These are phyloP conservation scores for Sisymbrium irio DNA, from an alignment of 345 rosid species.

Conservation along the genomic window DNA sequence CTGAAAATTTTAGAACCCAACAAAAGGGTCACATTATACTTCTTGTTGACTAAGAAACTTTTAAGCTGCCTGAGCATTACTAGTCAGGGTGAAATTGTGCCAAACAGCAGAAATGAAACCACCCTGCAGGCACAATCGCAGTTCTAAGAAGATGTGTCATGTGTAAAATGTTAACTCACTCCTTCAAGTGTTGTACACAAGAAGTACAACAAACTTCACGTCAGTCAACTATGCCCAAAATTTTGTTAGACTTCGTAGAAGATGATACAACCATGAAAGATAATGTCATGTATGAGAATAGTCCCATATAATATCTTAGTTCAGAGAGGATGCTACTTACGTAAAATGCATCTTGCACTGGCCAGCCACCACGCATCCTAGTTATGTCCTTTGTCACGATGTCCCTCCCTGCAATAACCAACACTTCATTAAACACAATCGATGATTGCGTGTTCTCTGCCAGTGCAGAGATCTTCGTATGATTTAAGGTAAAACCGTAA, in stretches of 20 bases:
- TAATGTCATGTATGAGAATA: neutral
- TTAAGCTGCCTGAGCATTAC: constrained; percentile 2
- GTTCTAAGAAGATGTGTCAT: neutral
- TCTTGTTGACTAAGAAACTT: neutral
- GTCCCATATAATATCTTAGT: neutral
- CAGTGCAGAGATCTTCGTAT: constrained; percentile 63
- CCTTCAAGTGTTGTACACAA: neutral
- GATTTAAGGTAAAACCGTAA: constrained; percentile 43
- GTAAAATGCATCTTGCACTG: constrained; percentile 92
- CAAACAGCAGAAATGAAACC: constrained; percentile 11
- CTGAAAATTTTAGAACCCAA: neutral
- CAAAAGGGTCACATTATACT: neutral
- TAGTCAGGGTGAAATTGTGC: neutral
- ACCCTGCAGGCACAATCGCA: neutral
- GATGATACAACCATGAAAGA: neutral
- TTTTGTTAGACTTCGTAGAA: neutral
- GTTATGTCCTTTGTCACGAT: constrained; percentile 92
- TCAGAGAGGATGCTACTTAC: constrained; percentile 48
- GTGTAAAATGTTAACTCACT: neutral
- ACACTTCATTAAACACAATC: constrained; percentile 77
- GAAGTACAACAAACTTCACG: neutral
- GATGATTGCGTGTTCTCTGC: constrained; percentile 78
- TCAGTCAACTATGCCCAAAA: neutral
- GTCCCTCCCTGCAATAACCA: constrained; percentile 83
- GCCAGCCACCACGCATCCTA: constrained; percentile 98